Base-by-base conservation (phyloP, 495 filamentous ascomycete genomes). In the Penicillium pancosmium region DNA sequence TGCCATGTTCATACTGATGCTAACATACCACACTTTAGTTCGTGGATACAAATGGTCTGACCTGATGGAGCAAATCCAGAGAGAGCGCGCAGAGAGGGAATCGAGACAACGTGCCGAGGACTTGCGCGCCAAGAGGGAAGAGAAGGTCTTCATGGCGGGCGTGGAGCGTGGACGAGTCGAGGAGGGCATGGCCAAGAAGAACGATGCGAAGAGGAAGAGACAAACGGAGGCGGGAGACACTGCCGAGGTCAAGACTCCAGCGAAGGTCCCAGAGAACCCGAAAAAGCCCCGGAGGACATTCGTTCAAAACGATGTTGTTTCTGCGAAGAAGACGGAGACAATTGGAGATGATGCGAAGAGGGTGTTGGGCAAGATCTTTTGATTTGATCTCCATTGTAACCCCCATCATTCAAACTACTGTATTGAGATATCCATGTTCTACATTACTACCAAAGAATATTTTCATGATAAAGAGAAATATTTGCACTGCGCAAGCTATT, bases 161-260 rank as follows among this genome's bases (percentile, higher is more conserved):
- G 82, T 93, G 55, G 91, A 95, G 80, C 89, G 88, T 68, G 82
- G 92, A 27, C 92, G 89, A 77, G 87, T 91, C 78, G 68, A 88
- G 46, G 85, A 86, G 50, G 87, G 85, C 6, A 91, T 91, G 64
- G 77, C 85, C 67, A 77, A 75, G 62, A 87, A 88, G 78, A 83
- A 80, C 33, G 82, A 81, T 57, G 80, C 83, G 52, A 89, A 86
- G 75, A 79, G 74, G 76, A 80, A 79, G 65, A 61, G 64, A 63
- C 68, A 65, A 34, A 54, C 62, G 61, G 64, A 61, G 9, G 59
- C 52, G 36, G 64, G 58, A 15, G 63, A 52, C 53, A 59, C 52
- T 7, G 68, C 62, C 23, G 63, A 31, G 21, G 56, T 63, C 0
- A 60, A 36, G 12, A 54, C 16, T 31, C 62, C 46, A 9, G 11